Base-by-base conservation (phyloP, 2,329 filamentous ascomycete species). In the Alternaria panax region DNA sequence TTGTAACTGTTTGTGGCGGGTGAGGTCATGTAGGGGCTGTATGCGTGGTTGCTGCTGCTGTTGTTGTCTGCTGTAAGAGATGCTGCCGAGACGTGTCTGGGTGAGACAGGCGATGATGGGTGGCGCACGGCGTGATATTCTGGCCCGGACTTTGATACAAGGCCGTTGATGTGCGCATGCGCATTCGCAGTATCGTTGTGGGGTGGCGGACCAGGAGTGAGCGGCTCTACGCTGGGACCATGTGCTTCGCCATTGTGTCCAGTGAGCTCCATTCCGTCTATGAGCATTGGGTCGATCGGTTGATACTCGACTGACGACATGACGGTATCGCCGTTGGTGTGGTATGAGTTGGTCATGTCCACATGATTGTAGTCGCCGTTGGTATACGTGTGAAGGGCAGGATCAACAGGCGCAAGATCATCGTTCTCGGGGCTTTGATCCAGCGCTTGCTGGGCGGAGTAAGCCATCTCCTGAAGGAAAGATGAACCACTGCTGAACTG, bases 271-370 rank as follows among this genome's bases (percentile, higher is more conserved):
- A 68, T 48, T 34, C 61, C 66, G 14, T 69, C 60, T 57, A 68
- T 67, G 9, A 65, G 40, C 38, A 63, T 46, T 7, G 57, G 46
- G 7, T 45, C 64, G n/a, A 68, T 69, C 3, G 63, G 60, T 22
- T 62, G 63, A 30, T 70, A 61, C 51, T 78, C 76, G 28, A 78
- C 76, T 2, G 72, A 78, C 11, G 75, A 76, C 55, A 78, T 64
- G 28, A 77, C 55, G 7, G 65, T 66, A 28, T 78, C 72, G 12
- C 62, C 59, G 25, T 70, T 66, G n/a, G 62, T 40, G 30, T 61
- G 57, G 25, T 70, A 65, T 22, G 65, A 40, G 40, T 62, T 51
- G 9, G 50, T 57, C 50, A 64, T 62, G 34, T 63, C 60, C n/a
- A 62, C 59, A 3, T 58, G 50, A 12, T 52, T 54, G 46, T 70